These are phyloP conservation scores for Saturnispora diversa DNA, from an alignment of 805 yeast species.

Conservation along the genomic window DNA sequence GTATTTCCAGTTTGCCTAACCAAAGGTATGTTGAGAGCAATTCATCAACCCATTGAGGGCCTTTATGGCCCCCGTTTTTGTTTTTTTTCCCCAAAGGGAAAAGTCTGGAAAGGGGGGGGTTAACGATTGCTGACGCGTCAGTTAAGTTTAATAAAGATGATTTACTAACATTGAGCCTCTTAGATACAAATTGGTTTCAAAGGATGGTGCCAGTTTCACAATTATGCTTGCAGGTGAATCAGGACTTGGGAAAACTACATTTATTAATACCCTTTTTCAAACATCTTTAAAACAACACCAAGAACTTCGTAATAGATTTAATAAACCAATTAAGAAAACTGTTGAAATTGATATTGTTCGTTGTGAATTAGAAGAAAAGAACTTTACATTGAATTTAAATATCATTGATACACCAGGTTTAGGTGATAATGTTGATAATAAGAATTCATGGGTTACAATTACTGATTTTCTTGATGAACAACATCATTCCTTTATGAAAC, in stretches of 20 bases:
- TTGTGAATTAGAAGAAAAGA: constrained; percentile 79
- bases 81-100: too few relatives aligned
- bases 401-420: constrained; percentile 91
- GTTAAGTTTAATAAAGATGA: background rate
- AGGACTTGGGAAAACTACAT: constrained; percentile 89
- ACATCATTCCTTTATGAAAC: constrained; percentile 81
- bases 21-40: constrained; percentile 54
- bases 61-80: too few relatives aligned
- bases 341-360: constrained; percentile 72
- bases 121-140: too few relatives aligned
- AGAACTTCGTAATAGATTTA: constrained; percentile 47
- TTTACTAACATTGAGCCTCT: constrained; percentile 9
- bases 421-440: constrained; percentile 84
- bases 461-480: constrained; percentile 88
- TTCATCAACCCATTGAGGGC: too few relatives aligned
- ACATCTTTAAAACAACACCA: constrained; percentile 56
- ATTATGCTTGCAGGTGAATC: constrained; percentile 87
- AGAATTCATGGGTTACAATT: constrained; percentile 78
- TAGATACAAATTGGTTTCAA: constrained; percentile 67
- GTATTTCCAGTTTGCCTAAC: constrained; percentile 65
- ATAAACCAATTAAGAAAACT: constrained; percentile 56
- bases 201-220: constrained; percentile 69
- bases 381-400: constrained; percentile 67
- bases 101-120: too few relatives aligned
- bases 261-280: constrained; percentile 78